Conservation (phyloP, 1,139 yeast species). For the Ashbya aceris region DNA sequence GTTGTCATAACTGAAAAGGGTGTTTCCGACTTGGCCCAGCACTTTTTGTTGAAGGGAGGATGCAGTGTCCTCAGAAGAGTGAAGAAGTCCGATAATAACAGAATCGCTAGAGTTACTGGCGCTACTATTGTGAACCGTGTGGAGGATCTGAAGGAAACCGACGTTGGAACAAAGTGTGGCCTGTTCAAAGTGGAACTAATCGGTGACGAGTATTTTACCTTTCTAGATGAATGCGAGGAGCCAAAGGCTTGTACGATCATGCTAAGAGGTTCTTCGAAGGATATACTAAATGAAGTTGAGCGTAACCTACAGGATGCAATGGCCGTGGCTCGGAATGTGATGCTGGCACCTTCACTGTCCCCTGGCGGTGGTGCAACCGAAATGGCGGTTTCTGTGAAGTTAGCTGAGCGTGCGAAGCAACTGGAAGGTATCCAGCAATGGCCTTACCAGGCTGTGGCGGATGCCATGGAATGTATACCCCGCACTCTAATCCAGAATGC, state of each 20-base stretch:
- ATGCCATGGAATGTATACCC: conserved; percentile 96
- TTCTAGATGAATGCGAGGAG: conserved; percentile 65
- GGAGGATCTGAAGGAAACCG: conserved; percentile 86
- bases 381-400: conserved; percentile 89
- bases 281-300: conserved; percentile 90
- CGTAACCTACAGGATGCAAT: conserved; percentile 97
- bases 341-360: conserved; percentile 86
- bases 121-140: conserved; percentile 94
- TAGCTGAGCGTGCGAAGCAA: conserved; percentile 83
- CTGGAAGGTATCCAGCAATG: conserved; percentile 95
- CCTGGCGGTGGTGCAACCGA: conserved; percentile 99
- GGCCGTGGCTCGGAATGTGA: conserved; percentile 94
- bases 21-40: conserved; percentile 96
- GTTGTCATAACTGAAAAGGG: conserved; percentile 97
- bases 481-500: conserved; percentile 95
- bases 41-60: conserved; percentile 86
- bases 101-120: conserved; percentile 96
- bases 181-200: conserved; percentile 86
- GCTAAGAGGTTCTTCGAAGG: conserved; percentile 95
- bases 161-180: conserved; percentile 84
- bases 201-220: conserved; percentile 96
- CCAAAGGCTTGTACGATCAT: conserved; percentile 93
- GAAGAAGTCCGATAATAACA: conserved; percentile 89
- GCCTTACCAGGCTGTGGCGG: conserved; percentile 99
- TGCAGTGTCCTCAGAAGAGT: conserved; percentile 91